phyloP scores from a whole-genome alignment of 306 rosid species.

The Begonia fuchsioides region DNA sequence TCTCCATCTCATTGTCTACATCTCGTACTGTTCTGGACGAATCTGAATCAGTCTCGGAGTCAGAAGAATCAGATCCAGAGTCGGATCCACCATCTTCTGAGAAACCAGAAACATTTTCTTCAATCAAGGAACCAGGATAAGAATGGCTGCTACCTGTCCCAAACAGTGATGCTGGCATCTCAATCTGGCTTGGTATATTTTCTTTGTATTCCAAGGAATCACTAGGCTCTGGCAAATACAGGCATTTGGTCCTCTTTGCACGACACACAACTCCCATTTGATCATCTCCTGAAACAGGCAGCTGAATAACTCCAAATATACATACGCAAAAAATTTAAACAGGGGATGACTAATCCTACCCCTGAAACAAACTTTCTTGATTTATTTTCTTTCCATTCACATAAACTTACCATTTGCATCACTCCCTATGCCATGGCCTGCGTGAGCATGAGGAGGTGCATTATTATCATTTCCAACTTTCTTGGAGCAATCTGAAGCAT shows the following conservation, averaged over 20 bases:
- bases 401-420: constrained; percentile 22
- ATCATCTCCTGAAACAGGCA: constrained; percentile 47
- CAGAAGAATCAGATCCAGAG: constrained; percentile 55
- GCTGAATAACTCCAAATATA: constrained; percentile 9
- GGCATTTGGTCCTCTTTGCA: constrained; percentile 57
- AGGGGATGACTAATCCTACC: constrained; percentile 13
- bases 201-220: constrained; percentile 65
- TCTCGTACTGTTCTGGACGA: constrained; percentile 73
- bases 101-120: constrained; percentile 59
- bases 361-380: constrained; percentile 16
- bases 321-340: constrained; percentile 12
- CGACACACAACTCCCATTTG: constrained; percentile 30
- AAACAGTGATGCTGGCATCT: constrained; percentile 34
- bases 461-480: constrained; percentile 28
- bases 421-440: constrained; percentile 23
- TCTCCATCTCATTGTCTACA: constrained; percentile 46
- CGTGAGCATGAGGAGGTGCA: constrained; percentile 18
- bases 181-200: constrained; percentile 30
- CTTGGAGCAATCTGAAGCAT: constrained; percentile 29
- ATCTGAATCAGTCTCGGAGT: constrained; percentile 38
- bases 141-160: constrained; percentile 21
- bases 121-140: constrained; percentile 37
- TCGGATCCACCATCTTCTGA: constrained; percentile 42
- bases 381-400: constrained; percentile 13
- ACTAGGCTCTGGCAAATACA: constrained; percentile 56